Evolutionary conservation across 2,329 filamentous ascomycete species (phyloP).

Genomic region (Monilinia fructicola): DNA sequence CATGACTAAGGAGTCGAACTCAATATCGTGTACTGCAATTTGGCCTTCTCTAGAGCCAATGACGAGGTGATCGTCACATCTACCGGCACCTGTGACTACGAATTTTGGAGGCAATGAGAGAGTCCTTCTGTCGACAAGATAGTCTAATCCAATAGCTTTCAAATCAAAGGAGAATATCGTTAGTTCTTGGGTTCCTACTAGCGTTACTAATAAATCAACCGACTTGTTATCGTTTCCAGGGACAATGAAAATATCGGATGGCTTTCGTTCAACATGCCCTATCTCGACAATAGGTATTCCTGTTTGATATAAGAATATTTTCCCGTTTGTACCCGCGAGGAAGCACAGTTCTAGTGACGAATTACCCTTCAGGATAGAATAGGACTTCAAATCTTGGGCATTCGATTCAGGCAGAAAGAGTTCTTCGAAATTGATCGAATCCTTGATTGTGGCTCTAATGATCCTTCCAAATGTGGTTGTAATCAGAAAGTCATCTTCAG

Average conservation of each 20-base stretch:
- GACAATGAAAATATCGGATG: slow-evolving; percentile 40
- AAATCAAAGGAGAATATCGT: slow-evolving; percentile 18
- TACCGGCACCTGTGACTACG: slow-evolving; percentile 51
- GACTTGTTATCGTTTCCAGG: background rate
- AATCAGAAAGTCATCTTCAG: slow-evolving; percentile 52
- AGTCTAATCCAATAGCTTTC: background rate
- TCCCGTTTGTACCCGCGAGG: slow-evolving; percentile 48
- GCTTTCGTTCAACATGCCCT: slow-evolving; percentile 33
- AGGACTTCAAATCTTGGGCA: slow-evolving; percentile 46
- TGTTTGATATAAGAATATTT: slow-evolving; percentile 33
- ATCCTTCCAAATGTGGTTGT: slow-evolving; percentile 62
- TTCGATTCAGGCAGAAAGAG: slow-evolving; percentile 37
- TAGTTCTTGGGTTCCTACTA: slow-evolving; percentile 1
- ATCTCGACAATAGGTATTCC: slow-evolving; percentile 28
- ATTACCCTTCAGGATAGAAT: slow-evolving; percentile 48
- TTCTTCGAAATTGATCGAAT: slow-evolving; percentile 35
- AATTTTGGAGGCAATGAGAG: slow-evolving; percentile 45
- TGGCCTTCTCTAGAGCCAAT: slow-evolving; percentile 58
- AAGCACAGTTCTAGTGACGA: slow-evolving; percentile 44
- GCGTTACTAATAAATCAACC: slow-evolving; percentile 6
- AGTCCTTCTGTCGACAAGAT: background rate
- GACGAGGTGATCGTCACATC: slow-evolving; percentile 43
- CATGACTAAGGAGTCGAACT: slow-evolving; percentile 20
- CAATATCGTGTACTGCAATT: slow-evolving; percentile 49
- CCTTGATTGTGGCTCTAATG: slow-evolving; percentile 46